Conservation (phyloP, 257 asterid species). For the Ehretia macrophylla region DNA sequence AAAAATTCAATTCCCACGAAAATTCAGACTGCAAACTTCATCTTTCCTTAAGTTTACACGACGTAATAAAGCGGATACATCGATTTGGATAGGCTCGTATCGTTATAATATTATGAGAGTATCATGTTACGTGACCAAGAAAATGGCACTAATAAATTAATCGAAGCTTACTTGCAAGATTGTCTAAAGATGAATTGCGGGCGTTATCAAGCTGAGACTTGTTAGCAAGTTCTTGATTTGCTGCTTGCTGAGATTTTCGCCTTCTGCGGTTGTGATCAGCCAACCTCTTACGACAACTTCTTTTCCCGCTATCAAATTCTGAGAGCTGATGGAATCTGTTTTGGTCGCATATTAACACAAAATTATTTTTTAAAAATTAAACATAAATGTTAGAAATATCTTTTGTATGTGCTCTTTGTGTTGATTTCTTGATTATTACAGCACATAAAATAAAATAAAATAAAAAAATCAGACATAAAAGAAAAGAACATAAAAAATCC, state of each 20-base stretch:
- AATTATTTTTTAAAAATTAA: too few relatives aligned
- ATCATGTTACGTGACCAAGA: too few relatives aligned
- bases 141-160: too few relatives aligned
- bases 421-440: too few relatives aligned
- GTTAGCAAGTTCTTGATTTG: slow-evolving; percentile 42
- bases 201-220: slow-evolving; percentile 39
- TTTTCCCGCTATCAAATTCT: slow-evolving; percentile 89
- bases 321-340: slow-evolving; percentile 83
- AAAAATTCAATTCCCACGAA: neutral
- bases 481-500: neutral
- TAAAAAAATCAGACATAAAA: too few relatives aligned
- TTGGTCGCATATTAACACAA: neutral
- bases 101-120: too few relatives aligned
- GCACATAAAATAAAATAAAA: too few relatives aligned
- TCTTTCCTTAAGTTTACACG: too few relatives aligned
- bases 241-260: slow-evolving; percentile 69
- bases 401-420: too few relatives aligned
- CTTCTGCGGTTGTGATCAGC: slow-evolving; percentile 96
- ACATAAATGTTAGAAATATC: too few relatives aligned
- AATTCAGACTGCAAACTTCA: neutral
- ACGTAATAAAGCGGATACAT: too few relatives aligned
- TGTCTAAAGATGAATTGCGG: slow-evolving; percentile 50
- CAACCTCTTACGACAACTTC: slow-evolving; percentile 92
- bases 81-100: too few relatives aligned
- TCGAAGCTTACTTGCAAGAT: slow-evolving; percentile 29